Evolutionary conservation across 495 filamentous ascomycete genomes (phyloP).

Genomic region (Hyphodiscus hymeniophilus): DNA sequence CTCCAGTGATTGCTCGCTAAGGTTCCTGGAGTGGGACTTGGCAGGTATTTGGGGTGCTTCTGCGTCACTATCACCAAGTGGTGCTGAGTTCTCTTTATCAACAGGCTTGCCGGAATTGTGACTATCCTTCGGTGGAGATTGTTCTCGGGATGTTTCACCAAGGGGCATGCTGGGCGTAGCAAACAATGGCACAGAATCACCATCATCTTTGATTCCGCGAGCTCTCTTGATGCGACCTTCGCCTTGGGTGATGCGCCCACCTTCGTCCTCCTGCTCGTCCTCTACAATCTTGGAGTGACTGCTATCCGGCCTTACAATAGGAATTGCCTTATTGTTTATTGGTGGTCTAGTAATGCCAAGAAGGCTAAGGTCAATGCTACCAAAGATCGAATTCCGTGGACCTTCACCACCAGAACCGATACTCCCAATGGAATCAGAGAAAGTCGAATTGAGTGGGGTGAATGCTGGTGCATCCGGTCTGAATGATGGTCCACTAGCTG

Average conservation of each 20-base stretch:
- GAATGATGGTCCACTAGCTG: conserved; percentile 57
- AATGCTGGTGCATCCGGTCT: conserved; percentile 77
- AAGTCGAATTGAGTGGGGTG: conserved; percentile 48
- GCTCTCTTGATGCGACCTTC: conserved; percentile 65
- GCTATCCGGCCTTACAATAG: conserved; percentile 64
- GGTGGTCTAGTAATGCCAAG: conserved; percentile 49
- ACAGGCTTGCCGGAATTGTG: conserved; percentile 17
- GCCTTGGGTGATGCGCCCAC: conserved; percentile 43
- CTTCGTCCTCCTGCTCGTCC: conserved; percentile 38
- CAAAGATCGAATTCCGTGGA: conserved; percentile 50
- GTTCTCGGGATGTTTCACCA: conserved; percentile 34
- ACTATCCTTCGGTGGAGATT: conserved; percentile 25
- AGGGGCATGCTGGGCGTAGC: conserved; percentile 45
- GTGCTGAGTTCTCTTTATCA: conserved; percentile 28
- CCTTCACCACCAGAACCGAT: conserved; percentile 24
- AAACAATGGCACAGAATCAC: conserved; percentile 62
- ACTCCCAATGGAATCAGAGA: conserved; percentile 30
- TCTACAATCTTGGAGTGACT: conserved; percentile 27
- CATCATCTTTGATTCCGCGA: conserved; percentile 48
- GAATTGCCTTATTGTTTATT: conserved; percentile 73
- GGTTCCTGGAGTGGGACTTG: conserved; percentile 12
- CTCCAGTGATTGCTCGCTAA: conserved; percentile 24
- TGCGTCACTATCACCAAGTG: conserved; percentile 5
- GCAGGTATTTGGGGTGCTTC: background rate
- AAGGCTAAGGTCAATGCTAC: conserved; percentile 56